Evolutionary conservation across 495 filamentous ascomycete species (phyloP), one percentile per base, ranked within the genome.

Genomic region (Penicillium canescens): DNA sequence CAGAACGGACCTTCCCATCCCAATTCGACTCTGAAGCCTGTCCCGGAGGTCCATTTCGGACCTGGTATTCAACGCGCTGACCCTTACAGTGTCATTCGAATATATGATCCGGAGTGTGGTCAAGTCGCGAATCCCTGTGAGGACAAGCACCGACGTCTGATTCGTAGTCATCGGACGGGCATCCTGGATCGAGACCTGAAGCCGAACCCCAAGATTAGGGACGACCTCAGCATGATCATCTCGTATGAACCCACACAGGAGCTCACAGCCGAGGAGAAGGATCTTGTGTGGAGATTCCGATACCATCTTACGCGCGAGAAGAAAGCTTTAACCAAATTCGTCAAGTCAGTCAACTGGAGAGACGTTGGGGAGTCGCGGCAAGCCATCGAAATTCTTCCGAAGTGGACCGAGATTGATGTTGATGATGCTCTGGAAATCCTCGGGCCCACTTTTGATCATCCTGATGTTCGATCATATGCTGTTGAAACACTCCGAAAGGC

Each of bases 391-490:
- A 83, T 99, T 6, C 78, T 99, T 11, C 82, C 89, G 1, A 93
- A 91, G 67, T 99, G 94, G 94, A 95, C 91, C 0, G 92, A 96
- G 45, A 94, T 98, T 52, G 95, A 98, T 61, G 89, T 98, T 14
- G 95, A 98, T 63, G 94, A 97, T 74, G 94, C 95, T 23, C 76
- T 99, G 55, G 94, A 98, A 68, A 82, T 99, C 28, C 83, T 99
- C 0, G 95, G 94, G 0, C 93, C 92, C 8, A 89, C 86, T 0
- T 94, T 98, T 55, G 89, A 95, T 62, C 96, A 96, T 59, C 77
- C 85, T 10, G 85, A 86, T 0, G 93, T 98, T 13, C 82, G 94
- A 57, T 86, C 90, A 4, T 99, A 96, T 73, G 95, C 94, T 4
- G 94, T 99, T 16, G 89, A 96, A 49, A 83, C 94, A 37, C 69